These are phyloP conservation scores for Thalassiosira exigua DNA, from an alignment of 352 stramenopile genomes.

Conservation along the genomic window DNA sequence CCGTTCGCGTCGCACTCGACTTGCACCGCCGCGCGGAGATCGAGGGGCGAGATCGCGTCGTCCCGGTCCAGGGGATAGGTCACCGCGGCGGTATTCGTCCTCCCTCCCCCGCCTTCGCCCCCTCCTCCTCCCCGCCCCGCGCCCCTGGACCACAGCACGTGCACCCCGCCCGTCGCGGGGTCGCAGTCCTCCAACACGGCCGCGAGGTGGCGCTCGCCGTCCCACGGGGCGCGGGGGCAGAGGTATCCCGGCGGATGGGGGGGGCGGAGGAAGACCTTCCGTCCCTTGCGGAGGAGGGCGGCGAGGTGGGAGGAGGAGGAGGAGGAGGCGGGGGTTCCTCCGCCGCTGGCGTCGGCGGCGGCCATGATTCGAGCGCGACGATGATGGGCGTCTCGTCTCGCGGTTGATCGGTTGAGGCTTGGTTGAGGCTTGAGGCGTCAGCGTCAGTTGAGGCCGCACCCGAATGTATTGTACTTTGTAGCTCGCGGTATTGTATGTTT, in stretches of 20 bases:
- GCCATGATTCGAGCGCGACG: too few relatives aligned
- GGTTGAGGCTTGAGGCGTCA: too few relatives aligned
- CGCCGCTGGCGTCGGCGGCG: too few relatives aligned
- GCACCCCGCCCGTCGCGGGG: neutral
- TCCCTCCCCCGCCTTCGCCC: neutral
- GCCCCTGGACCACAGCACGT: neutral
- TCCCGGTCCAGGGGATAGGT: neutral
- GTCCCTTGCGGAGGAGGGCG: neutral
- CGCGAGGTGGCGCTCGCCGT: conserved; percentile 7
- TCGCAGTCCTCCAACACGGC: neutral
- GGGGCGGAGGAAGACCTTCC: conserved; percentile 8
- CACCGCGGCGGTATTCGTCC: neutral
- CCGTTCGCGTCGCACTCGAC: conserved; percentile 11
- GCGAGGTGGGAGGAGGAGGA: too few relatives aligned
- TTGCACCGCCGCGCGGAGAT: neutral
- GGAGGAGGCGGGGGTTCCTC: too few relatives aligned
- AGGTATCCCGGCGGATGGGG: neutral
- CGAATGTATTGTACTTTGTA: too few relatives aligned
- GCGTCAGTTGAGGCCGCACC: too few relatives aligned
- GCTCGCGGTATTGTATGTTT: too few relatives aligned
- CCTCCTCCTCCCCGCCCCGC: neutral
- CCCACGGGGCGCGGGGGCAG: neutral
- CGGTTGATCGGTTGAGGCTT: too few relatives aligned
- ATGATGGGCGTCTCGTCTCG: too few relatives aligned
- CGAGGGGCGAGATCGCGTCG: too few relatives aligned